phyloP scores from a whole-genome alignment of 805 yeast genomes.

The Debaryomyces castellii region DNA sequence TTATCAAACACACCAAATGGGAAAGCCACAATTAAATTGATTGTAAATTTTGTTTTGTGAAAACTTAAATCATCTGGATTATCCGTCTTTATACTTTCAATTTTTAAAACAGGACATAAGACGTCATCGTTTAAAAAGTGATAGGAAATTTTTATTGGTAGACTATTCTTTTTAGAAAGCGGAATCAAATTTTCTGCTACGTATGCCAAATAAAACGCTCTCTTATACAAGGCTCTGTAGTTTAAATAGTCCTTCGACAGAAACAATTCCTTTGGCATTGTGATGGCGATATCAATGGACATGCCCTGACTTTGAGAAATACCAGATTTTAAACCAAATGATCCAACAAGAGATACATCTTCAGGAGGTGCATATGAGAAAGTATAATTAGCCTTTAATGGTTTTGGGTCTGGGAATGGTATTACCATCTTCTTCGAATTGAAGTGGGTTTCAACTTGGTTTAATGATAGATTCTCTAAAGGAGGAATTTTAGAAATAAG shows the following conservation, averaged over 20 bases:
- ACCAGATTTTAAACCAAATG: constrained; percentile 84
- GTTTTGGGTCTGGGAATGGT: constrained; percentile 92
- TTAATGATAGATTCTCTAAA: constrained; percentile 48
- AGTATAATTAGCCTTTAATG: constrained; percentile 67
- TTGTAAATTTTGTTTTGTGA: constrained; percentile 65
- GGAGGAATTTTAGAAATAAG: constrained; percentile 65
- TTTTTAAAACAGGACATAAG: constrained; percentile 68
- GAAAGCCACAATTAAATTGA: constrained; percentile 72
- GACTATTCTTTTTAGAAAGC: constrained; percentile 50
- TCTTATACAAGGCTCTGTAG: constrained; percentile 84
- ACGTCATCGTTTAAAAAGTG: constrained; percentile 73
- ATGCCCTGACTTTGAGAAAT: constrained; percentile 61
- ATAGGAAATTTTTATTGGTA: constrained; percentile 63
- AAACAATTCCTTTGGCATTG: constrained; percentile 76
- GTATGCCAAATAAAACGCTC: constrained; percentile 83
- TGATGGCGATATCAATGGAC: constrained; percentile 74
- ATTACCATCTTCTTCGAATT: constrained; percentile 54
- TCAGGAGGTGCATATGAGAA: constrained; percentile 70
- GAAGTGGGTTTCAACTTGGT: constrained; percentile 59
- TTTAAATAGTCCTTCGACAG: constrained; percentile 88
- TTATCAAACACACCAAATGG: constrained; percentile 70
- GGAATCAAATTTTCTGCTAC: constrained; percentile 64
- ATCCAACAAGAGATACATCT: constrained; percentile 78
- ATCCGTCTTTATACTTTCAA: constrained; percentile 55
- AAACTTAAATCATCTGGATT: constrained; percentile 53